Conservation (phyloP, 495 filamentous ascomycete genomes). For the Tuber brumale region DNA sequence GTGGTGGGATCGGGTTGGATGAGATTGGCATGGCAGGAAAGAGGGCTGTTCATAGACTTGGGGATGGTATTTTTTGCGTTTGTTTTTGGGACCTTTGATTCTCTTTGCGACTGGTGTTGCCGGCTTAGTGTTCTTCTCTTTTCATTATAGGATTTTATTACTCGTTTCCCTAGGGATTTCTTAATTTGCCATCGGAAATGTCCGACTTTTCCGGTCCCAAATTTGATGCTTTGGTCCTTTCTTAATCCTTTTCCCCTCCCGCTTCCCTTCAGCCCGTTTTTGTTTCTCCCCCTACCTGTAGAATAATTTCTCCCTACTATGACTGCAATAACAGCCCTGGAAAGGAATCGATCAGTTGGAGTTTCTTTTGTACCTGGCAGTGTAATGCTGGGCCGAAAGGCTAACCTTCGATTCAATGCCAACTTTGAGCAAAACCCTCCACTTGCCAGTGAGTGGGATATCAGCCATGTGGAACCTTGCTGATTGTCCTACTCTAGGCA, state of each 20-base stretch:
- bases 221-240: not conserved
- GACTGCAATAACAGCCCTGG: not conserved
- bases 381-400: not conserved
- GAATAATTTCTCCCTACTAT: constrained; percentile 10
- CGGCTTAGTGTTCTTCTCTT: constrained; percentile 17
- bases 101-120: constrained; percentile 32
- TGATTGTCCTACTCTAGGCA: not conserved
- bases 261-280: constrained; percentile 9
- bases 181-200: constrained; percentile 12
- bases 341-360: not conserved
- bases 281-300: constrained; percentile 14
- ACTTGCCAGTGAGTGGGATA: not conserved
- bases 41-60: constrained; percentile 31
- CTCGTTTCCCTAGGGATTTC: constrained; percentile 6
- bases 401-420: not conserved
- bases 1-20: not conserved
- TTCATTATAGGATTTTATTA: constrained; percentile 26
- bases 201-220: not conserved
- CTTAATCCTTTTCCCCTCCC: not conserved
- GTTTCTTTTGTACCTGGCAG: not conserved
- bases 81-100: constrained; percentile 7
- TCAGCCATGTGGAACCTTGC: not conserved
- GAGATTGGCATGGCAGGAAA: constrained; percentile 9
- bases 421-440: not conserved
- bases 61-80: constrained; percentile 18